Evolutionary conservation across 1,139 yeast species (phyloP), one percentile per base, ranked within the genome.

Genomic region (Nematodospora anomalae): DNA sequence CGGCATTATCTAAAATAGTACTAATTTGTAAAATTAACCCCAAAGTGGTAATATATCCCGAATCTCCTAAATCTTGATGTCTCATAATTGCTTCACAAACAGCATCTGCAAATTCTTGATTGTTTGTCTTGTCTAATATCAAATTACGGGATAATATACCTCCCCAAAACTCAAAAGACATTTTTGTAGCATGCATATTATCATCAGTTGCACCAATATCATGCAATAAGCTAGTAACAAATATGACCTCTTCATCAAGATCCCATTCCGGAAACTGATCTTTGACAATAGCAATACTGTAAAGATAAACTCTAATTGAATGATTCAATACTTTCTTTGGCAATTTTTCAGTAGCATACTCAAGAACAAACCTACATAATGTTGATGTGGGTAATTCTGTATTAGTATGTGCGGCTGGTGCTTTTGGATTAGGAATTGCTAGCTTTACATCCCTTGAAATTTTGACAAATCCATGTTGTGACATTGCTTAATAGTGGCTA

Each of bases 141-240:
- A 62, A 50, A 11, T 62, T 66, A 12, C 64, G 45, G 3, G 68
- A 53, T 28, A 64, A 33, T 11, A 63, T 43, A 3, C 70, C 71
- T 3, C 71, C 71, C 40, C 58, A 63, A 38, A 62, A 62, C 41
- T 64, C 71, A 47, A 64, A 64, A 16, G 70, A 64, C 55, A 64
- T 49, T 40, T 64, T 62, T 23, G 71, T 64, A 14, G 60, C 60
- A 9, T 44, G 44, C 67, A 64, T 61, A 37, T 64, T 62, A 35
- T 60, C 56, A 24, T 55, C 55, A 12, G 68, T 64, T 33, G 69
- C 62, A 4, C 62, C 70, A 35, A 64, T 63, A 42, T 64, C 70
- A 44, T 64, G 71, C 28, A 64, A 52, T 42, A 64, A 52, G 33
- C 65, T 48, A 18, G 71, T 63, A 12, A 54, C 58, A 37, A 57